These are phyloP conservation scores for Nakazawaea laoshanensis DNA, from an alignment of 805 yeast genomes.

Conservation along the genomic window DNA sequence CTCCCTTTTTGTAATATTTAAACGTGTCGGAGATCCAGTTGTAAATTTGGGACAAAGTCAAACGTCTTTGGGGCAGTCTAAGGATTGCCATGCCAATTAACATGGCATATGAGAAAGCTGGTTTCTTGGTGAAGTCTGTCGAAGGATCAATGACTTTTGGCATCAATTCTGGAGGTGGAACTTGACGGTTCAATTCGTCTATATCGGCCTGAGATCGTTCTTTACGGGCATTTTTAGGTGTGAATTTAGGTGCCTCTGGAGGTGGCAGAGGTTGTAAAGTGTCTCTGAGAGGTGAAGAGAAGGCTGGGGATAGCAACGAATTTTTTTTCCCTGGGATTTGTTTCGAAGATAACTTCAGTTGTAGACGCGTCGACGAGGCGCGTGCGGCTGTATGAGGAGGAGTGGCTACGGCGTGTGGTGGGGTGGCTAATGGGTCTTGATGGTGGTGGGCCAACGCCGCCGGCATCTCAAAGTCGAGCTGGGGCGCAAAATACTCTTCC, in stretches of 20 bases:
- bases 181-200: conserved; percentile 12
- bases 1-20: conserved; percentile 72
- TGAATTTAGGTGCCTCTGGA: conserved; percentile 11
- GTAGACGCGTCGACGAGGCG: not conserved
- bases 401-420: too few species aligned
- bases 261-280: conserved; percentile 9
- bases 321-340: not conserved
- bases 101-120: conserved; percentile 92
- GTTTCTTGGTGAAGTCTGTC: conserved; percentile 39
- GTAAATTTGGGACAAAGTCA: conserved; percentile 80
- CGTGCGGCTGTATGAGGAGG: too few species aligned
- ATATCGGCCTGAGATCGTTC: conserved; percentile 11
- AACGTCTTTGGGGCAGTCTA: conserved; percentile 62
- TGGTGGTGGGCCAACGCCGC: too few species aligned
- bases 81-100: conserved; percentile 89
- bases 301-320: conserved; percentile 25
- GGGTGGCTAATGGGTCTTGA: too few species aligned
- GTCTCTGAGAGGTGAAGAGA: conserved; percentile 34
- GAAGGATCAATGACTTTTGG: conserved; percentile 42
- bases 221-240: conserved; percentile 8
- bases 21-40: conserved; percentile 87
- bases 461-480: too few species aligned
- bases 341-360: not conserved
- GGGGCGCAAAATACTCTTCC: too few species aligned
- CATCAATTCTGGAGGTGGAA: conserved; percentile 30